A percentile compares a stretch with the other conserved stretches of the same genome.
Conservation (phyloP, 2,329 filamentous ascomycete genomes). For the Neophaeococcomyces aloes region DNA sequence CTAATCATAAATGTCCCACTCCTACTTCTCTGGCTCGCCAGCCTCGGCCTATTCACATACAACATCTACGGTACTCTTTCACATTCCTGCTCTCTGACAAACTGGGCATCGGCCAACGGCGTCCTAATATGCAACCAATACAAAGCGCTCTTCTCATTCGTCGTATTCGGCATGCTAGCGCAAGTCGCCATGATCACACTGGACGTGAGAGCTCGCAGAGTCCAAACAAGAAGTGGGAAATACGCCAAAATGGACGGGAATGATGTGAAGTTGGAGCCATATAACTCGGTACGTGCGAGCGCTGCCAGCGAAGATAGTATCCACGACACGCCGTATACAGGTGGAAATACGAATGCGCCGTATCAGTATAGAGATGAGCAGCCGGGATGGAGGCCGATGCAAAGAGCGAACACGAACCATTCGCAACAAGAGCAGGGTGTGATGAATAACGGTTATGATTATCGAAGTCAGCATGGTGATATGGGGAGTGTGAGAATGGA, state of each 20-base stretch:
- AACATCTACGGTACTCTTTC: conserved; percentile 44
- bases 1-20: conserved; percentile 40
- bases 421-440: too few relatives aligned
- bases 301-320: background rate
- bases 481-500: background rate
- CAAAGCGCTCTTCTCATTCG: conserved; percentile 51
- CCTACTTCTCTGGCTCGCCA: conserved; percentile 42
- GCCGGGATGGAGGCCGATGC: conserved; percentile 7
- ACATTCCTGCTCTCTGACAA: conserved; percentile 39
- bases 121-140: conserved; percentile 48
- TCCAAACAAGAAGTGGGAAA: conserved; percentile 35
- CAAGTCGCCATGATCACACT: conserved; percentile 40
- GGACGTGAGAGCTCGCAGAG: conserved; percentile 40
- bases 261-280: conserved; percentile 28
- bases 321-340: conserved; percentile 2
- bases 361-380: conserved; percentile 6
- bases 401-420: conserved; percentile 1
- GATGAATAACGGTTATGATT: too few relatives aligned
- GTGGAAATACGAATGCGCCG: background rate
- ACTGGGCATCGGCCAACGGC: conserved; percentile 46
- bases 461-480: too few relatives aligned
- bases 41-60: conserved; percentile 43
- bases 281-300: background rate
- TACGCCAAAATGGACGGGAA: conserved; percentile 39
- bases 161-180: conserved; percentile 36